Base-by-base conservation (phyloP, 331 rosid genomes). In the Cydonia oblonga region DNA sequence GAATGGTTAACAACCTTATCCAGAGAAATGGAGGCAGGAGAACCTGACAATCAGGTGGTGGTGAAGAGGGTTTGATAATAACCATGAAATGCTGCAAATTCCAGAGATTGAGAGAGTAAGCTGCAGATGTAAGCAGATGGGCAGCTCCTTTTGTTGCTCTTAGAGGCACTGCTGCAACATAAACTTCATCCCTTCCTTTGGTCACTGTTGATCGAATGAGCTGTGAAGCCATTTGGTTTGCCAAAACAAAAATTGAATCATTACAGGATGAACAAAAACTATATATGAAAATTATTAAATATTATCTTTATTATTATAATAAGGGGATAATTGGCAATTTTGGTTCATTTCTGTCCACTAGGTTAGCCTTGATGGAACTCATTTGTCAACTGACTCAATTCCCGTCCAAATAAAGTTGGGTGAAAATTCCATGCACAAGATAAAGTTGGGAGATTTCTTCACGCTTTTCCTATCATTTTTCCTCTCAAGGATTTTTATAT, bases 31-130 rank as follows among this genome's bases (percentile, higher is more conserved):
- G 71, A 52, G 51, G 75, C 42, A 68, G 70, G 20, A 26, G 77
- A 74, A 90, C 97, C 97, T 86, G 95, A 78, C 80, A 73, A 54
- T 16, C 73, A 77, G 86, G 82, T 42, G 78, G 64, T 44, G 84
- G 66, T 9, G 87, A 76, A 3, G 80, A 61, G 66, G 92, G 87
- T 73, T 88, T 82, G 81, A 89, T 61, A 60, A 95, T 56, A 75
- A 91, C 98, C 90, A 89, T 86, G 88, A 89, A 88, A 77, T 95
- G 98, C 64, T 91, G 96, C 1, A 89, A 84, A 88, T 88, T 83
- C 97, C 96, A 88, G 70, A 91, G 56, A 79, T 80, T 85, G 82
- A 91, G 84, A 54, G 96, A 85, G 80, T 82, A 85, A 6, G 91
- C 90, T 40, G 91, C 69, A 46, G 98, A 89, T 81, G 82, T 81